These are phyloP conservation scores for Xylaria sp. DNA, from an alignment of 2,329 filamentous ascomycete species.

Conservation along the genomic window DNA sequence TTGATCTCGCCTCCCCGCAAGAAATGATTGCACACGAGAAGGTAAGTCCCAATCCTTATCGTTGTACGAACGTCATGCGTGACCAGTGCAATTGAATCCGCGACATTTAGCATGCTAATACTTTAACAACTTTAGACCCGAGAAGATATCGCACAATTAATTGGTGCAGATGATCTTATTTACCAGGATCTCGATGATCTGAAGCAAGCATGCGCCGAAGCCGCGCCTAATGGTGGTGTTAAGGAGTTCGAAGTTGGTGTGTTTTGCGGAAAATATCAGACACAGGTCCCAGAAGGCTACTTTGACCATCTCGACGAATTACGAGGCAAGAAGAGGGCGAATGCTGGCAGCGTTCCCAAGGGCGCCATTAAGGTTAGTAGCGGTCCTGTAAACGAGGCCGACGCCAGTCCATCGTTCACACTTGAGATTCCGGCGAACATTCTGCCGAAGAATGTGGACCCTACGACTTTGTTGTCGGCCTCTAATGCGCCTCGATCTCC, in stretches of 20 bases:
- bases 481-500: constrained; percentile 7
- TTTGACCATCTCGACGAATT: constrained; percentile 79
- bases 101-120: neutral
- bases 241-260: constrained; percentile 86
- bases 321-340: constrained; percentile 64
- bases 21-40: constrained; percentile 76
- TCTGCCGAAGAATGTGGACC: constrained; percentile 2
- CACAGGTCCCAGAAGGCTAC: constrained; percentile 78
- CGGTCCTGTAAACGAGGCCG: neutral
- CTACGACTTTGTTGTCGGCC: neutral
- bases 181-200: constrained; percentile 80
- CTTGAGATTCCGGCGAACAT: constrained; percentile 7
- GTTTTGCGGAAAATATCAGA: constrained; percentile 87
- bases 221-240: constrained; percentile 57
- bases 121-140: constrained; percentile 21
- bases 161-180: constrained; percentile 77
- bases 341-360: constrained; percentile 12
- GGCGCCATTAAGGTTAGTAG: constrained; percentile 2
- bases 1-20: constrained; percentile 72
- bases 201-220: constrained; percentile 75
- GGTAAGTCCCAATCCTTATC: constrained; percentile 49
- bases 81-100: too few relatives aligned
- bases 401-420: neutral
- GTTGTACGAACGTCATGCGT: too few relatives aligned
- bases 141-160: constrained; percentile 50